Conservation (phyloP, 352 stramenopile species). For the Aphanomyces invadans region DNA sequence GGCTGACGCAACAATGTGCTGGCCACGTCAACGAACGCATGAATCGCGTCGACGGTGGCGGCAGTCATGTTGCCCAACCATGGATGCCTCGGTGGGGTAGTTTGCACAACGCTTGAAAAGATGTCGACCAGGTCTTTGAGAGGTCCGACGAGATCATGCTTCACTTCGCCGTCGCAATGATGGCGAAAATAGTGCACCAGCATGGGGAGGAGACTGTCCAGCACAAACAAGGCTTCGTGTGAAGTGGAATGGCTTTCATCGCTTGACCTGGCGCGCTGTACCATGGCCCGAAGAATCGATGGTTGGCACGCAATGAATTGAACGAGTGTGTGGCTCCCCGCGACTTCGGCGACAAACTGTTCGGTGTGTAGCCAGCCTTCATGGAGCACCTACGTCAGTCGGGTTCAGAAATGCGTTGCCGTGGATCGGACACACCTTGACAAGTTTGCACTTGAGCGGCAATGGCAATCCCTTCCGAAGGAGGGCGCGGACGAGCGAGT, state of each 20-base stretch:
- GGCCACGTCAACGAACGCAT: not conserved
- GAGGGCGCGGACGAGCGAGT: not conserved
- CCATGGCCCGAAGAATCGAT: not conserved
- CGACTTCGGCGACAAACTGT: constrained; percentile 8
- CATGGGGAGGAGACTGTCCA: not conserved
- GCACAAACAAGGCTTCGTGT: not conserved
- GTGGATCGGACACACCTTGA: not conserved
- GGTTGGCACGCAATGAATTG: not conserved
- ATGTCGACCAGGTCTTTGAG: not conserved
- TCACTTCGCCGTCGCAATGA: not conserved
- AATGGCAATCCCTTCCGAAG: not conserved
- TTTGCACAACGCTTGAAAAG: not conserved
- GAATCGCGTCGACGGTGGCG: not conserved
- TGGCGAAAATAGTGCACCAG: not conserved
- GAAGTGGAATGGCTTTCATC: not conserved
- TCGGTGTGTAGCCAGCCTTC: constrained; percentile 18
- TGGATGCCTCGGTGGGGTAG: not conserved
- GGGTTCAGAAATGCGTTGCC: not conserved
- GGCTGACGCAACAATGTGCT: not conserved
- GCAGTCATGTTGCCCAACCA: not conserved
- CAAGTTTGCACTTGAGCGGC: constrained; percentile 2
- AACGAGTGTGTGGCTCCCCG: not conserved
- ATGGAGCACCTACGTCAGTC: constrained; percentile 4
- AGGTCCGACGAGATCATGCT: not conserved
- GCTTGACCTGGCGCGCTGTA: not conserved